Conservation (phyloP, 208 protist species). For the Kentomonas sorsogonicus region DNA sequence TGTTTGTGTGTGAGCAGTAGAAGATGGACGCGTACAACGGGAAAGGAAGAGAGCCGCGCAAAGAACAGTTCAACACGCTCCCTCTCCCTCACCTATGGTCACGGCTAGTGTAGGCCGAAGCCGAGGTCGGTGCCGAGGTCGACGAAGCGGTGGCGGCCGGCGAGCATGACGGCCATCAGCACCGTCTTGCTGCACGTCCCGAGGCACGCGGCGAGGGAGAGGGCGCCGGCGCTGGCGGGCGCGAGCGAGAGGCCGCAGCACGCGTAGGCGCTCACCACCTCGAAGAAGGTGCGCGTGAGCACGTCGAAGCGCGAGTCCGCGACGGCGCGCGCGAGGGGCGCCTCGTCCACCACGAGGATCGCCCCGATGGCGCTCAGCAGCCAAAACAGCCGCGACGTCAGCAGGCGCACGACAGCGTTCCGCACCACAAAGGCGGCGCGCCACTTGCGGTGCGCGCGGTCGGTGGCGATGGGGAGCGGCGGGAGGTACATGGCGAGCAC, state of each 20-base stretch:
- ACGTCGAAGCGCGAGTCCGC: constrained; percentile 49
- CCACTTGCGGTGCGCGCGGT: constrained; percentile 70
- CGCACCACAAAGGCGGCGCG: constrained; percentile 63
- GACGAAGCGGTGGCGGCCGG: constrained; percentile 71
- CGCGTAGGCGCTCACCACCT: constrained; percentile 70
- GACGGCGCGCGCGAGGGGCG: constrained; percentile 15
- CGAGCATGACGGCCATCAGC: constrained; percentile 54
- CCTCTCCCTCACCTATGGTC: not conserved
- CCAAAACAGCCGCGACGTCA: constrained; percentile 77
- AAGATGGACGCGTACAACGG: too few relatives aligned
- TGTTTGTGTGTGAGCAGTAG: too few relatives aligned
- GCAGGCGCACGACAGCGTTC: constrained; percentile 50
- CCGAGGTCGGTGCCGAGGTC: constrained; percentile 77
- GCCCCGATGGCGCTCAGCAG: constrained; percentile 55
- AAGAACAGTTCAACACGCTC: too few relatives aligned
- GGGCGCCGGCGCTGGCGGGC: constrained; percentile 13
- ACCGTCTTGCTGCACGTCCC: constrained; percentile 47
- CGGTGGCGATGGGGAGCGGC: constrained; percentile 67
- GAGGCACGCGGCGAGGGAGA: constrained; percentile 52
- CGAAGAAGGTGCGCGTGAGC: constrained; percentile 71
- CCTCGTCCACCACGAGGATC: constrained; percentile 57
- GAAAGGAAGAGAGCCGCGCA: too few relatives aligned
- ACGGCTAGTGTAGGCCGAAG: constrained; percentile 18
- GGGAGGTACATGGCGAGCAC: constrained; percentile 79
- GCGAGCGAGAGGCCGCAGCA: constrained; percentile 64